These are phyloP conservation scores for Grosmannia clavigera DNA, from an alignment of 2,329 filamentous ascomycete species.

Conservation along the genomic window DNA sequence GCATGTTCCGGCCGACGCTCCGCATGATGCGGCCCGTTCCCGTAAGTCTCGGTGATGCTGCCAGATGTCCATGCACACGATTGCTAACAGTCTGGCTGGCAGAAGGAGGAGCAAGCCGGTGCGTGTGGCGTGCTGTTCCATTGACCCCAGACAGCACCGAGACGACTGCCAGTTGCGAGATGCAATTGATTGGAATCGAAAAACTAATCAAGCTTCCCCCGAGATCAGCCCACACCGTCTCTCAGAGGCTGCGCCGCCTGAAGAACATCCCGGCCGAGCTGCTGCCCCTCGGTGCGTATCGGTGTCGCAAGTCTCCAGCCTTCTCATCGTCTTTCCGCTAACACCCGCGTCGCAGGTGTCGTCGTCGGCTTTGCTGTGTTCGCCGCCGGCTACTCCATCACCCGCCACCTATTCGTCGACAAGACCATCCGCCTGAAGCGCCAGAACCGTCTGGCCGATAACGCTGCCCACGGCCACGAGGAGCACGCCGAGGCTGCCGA, in stretches of 20 bases:
- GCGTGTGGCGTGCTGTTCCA: conserved; percentile 25
- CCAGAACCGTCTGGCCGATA: conserved; percentile 42
- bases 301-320: no score
- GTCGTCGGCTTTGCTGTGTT: conserved; percentile 76
- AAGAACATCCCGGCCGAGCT: conserved; percentile 89
- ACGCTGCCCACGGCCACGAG: conserved; percentile 24
- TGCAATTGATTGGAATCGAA: background rate
- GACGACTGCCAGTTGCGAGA: background rate
- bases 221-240: conserved; percentile 77
- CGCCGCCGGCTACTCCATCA: conserved; percentile 71
- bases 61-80: background rate
- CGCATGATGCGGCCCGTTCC: conserved; percentile 60
- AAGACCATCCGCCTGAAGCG: conserved; percentile 83
- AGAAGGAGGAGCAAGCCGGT: conserved; percentile 59
- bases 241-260: conserved; percentile 81
- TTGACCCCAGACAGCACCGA: conserved; percentile 7
- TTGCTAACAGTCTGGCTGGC: conserved; percentile 9
- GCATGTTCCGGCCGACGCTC: conserved; percentile 54
- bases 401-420: conserved; percentile 74
- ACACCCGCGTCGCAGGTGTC: conserved; percentile 44
- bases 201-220: background rate
- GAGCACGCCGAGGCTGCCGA: conserved; percentile 12
- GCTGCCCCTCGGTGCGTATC: conserved; percentile 72
- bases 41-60: conserved; percentile 38
- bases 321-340: background rate